Evolutionary conservation across 2,329 filamentous ascomycete species (phyloP).

Genomic region (Geosmithia morbida): DNA sequence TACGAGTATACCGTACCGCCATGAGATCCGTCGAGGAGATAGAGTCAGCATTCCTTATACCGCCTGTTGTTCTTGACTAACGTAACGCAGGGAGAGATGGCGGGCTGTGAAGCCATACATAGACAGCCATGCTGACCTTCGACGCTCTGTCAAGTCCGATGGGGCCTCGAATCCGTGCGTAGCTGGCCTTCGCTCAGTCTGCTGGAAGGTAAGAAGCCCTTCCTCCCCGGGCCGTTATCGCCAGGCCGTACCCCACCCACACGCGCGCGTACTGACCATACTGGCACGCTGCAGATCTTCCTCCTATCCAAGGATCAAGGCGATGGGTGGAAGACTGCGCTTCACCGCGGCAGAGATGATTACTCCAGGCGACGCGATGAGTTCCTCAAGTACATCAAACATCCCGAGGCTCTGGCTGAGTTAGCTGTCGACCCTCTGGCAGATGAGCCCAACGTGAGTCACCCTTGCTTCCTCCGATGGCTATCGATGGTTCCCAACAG

Average conservation of each 20-base stretch:
- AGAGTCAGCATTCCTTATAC: conserved; percentile 14
- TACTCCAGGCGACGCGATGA: conserved; percentile 61
- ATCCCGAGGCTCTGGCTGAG: conserved; percentile 63
- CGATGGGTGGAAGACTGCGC: conserved; percentile 51
- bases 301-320: conserved; percentile 58
- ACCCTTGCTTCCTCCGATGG: background rate
- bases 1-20: background rate
- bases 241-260: background rate
- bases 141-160: conserved; percentile 47
- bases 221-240: background rate
- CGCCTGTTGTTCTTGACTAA: too few species aligned
- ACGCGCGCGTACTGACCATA: background rate
- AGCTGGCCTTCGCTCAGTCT: conserved; percentile 68
- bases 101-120: conserved; percentile 44
- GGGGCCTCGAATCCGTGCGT: conserved; percentile 48
- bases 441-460: conserved; percentile 51
- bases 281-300: conserved; percentile 44
- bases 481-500: background rate
- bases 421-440: conserved; percentile 70
- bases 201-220: conserved; percentile 59
- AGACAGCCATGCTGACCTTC: conserved; percentile 44
- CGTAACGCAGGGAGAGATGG: conserved; percentile 48
- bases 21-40: conserved; percentile 24
- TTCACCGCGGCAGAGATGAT: conserved; percentile 55
- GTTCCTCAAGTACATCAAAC: conserved; percentile 68